phyloP scores from a whole-genome alignment of 2,329 filamentous ascomycete genomes.

The Microdochium paspali region DNA sequence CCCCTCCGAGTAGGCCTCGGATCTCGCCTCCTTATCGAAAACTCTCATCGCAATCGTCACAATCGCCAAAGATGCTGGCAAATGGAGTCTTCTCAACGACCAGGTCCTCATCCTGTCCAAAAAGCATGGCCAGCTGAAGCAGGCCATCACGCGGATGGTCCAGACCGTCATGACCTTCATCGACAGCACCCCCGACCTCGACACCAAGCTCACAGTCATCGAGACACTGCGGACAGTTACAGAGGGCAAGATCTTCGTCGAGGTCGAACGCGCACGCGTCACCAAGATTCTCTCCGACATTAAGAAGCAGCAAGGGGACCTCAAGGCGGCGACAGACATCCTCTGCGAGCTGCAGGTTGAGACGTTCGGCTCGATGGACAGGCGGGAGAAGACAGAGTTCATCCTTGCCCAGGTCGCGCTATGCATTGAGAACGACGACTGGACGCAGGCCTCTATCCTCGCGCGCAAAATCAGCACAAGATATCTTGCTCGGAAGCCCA shows the following conservation, averaged over 20 bases:
- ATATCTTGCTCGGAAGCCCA: conserved; percentile 82
- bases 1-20: conserved; percentile 60
- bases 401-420: conserved; percentile 90
- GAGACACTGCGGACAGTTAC: conserved; percentile 94
- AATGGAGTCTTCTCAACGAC: conserved; percentile 94
- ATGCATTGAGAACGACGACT: conserved; percentile 92
- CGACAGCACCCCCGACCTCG: conserved; percentile 72
- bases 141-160: conserved; percentile 98
- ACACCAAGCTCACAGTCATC: conserved; percentile 87
- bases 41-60: conserved; percentile 82
- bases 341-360: conserved; percentile 97
- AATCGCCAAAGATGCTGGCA: conserved; percentile 83
- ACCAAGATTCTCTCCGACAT: conserved; percentile 94
- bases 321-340: conserved; percentile 83
- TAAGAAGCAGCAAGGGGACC: conserved; percentile 90
- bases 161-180: conserved; percentile 91
- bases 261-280: conserved; percentile 92
- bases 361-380: conserved; percentile 96
- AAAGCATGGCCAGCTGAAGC: conserved; percentile 99
- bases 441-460: conserved; percentile 89
- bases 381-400: conserved; percentile 97
- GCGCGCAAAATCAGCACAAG: conserved; percentile 94
- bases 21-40: conserved; percentile 89
- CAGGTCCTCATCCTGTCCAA: conserved; percentile 93
- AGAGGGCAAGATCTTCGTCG: conserved; percentile 99